Evolutionary conservation across 2,329 filamentous ascomycete genomes (phyloP).

Genomic region (Curvularia verruculosa): DNA sequence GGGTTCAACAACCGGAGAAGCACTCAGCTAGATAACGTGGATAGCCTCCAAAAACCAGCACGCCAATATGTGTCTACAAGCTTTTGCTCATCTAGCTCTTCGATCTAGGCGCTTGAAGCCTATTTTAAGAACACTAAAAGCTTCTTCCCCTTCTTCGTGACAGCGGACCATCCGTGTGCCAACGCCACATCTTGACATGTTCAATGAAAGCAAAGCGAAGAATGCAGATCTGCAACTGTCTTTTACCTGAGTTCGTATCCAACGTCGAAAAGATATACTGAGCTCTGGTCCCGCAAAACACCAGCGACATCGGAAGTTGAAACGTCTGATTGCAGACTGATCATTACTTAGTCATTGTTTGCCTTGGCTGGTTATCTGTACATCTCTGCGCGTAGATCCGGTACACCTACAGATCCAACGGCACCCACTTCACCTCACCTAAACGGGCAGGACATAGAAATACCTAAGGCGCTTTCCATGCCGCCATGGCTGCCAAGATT

Average conservation of each 20-base stretch:
- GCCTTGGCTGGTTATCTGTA: background rate
- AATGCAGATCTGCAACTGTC: background rate
- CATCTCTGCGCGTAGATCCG: background rate
- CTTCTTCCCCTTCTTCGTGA: background rate
- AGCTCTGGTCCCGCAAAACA: background rate
- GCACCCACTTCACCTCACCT: constrained; percentile 2
- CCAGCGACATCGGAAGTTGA: background rate
- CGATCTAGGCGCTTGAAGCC: background rate
- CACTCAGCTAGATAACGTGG: too few species aligned
- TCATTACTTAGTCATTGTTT: background rate
- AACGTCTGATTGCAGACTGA: background rate
- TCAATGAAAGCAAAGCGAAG: background rate
- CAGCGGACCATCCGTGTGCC: background rate
- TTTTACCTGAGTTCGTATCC: too few species aligned
- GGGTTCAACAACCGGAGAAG: background rate
- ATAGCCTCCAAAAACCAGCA: background rate
- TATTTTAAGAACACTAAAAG: background rate
- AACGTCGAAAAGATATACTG: too few species aligned
- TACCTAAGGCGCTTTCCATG: constrained; percentile 10
- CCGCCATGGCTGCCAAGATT: constrained; percentile 20
- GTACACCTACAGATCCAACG: constrained; percentile 2
- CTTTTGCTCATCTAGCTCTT: background rate
- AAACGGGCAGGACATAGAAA: background rate
- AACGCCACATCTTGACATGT: background rate
- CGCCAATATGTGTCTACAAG: background rate